Base-by-base conservation (phyloP, 495 filamentous ascomycete genomes). In the Pyronema omphalodes region DNA sequence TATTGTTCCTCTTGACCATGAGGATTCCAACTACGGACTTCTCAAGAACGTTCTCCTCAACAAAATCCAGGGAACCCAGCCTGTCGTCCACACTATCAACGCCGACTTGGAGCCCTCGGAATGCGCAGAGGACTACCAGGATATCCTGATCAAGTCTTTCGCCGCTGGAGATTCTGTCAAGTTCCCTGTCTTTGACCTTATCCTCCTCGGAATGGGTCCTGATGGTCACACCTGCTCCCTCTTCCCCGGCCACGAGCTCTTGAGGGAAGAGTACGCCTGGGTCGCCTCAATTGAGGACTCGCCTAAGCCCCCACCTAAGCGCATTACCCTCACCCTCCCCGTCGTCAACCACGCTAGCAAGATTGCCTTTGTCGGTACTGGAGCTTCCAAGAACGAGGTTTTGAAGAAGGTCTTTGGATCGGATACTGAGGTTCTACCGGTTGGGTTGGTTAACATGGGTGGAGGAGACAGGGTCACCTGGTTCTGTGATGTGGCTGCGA, bases 161-260 rank as follows among this genome's bases (percentile, higher is more conserved):
- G 84, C 88, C 33, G 77, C 81, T 59, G 80, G 87, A 68, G 83
- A 93, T 67, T 82, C 81, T 62, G 83, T 94, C 67, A 84, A 86
- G 71, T 71, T 94, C 33, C 91, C 91, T 54, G 82, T 94, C 57
- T 98, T 98, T 64, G 91, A 98, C 64, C 74, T 98, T 23, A 73
- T 98, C 17, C 75, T 98, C 14, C 78, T 98, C 44, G 91, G 91
- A 54, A 89, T 83, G 60, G 91, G 91, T 3, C 91, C 89, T 12
- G 91, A 98, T 66, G 91, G 91, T 37, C 91, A 98, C 69, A 95
- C 91, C 19, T 96, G 93, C 82, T 87, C 81, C 59, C 73, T 96
- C 33, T 98, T 98, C 72, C 93, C 91, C 6, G 81, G 82, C 23
- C 89, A 94, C 59, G 78, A 79, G 44, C 73, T 96, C 40, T 73